Evolutionary conservation across 352 stramenopile genomes (phyloP), one percentile per base, ranked within the genome.

Genomic region (Globisporangium radiosum): DNA sequence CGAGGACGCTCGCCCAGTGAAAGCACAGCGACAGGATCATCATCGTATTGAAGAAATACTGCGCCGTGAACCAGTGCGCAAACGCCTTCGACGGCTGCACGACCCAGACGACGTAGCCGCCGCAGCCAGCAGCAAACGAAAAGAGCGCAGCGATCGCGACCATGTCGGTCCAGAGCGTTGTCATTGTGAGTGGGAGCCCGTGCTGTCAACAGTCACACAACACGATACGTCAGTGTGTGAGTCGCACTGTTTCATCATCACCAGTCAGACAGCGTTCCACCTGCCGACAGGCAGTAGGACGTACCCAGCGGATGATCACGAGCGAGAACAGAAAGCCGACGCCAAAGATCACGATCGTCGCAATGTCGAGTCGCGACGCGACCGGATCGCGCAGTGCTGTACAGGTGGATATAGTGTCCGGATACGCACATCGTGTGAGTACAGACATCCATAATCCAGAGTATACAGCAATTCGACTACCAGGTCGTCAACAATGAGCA

Each of bases 11-110:
- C 5, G 82, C 78, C 81, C 78, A 95, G 60, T 95, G 85, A 57
- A 95, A 95, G 56, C 85, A 93, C n/a, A 95, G 54, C 60, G 85
- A 89, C 59, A 95, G 51, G 62, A 95, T 87, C 83, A 93, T 95
- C 17, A 88, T 73, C 7, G 77, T 85, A 63, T 89, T 92, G 69
- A 95, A 95, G 60, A 92, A 92, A 56, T 92, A 95, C 71, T 95
- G 85, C 7, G 79, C 80, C 19, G 83, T 85, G 59, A 88, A 90
- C 76, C 85, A 90, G 56, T 92, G 85, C 36, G 93, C 81, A 44
- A 88, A 95, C 5, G 81, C 77, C 56, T 90, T 89, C 8, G 85
- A 95, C 36, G 85, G 85, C 60, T 92, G 71, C 17, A 93, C 79
- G 6, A 85, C 71, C 85, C 85, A 95, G n/a, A 95, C 78, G 7